Conservation (phyloP, 345 rosid species). For the Bruguiera sexangula region DNA sequence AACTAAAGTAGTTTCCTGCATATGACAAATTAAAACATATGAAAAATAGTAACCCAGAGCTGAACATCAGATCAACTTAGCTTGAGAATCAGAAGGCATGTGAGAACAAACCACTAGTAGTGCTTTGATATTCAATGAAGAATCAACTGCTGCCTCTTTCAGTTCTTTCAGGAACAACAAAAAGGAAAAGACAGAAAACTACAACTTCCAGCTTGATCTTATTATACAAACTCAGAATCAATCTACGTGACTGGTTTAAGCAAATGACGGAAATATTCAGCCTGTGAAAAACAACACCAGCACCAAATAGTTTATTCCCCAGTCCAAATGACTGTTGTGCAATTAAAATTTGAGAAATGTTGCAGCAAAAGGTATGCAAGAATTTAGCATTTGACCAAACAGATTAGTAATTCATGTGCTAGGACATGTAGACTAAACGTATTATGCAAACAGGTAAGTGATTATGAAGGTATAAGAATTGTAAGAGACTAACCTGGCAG, state of each 20-base stretch:
- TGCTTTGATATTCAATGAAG: conserved; percentile 29
- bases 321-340: background rate
- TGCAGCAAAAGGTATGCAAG: background rate
- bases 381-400: background rate
- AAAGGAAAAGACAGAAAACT: conserved; percentile 31
- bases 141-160: conserved; percentile 22
- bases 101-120: conserved; percentile 42
- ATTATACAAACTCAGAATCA: conserved; percentile 20
- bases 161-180: conserved; percentile 32
- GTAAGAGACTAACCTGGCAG: conserved; percentile 69
- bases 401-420: background rate
- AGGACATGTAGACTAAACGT: background rate
- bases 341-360: background rate
- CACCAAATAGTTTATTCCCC: conserved; percentile 1
- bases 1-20: conserved; percentile 35
- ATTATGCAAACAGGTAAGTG: conserved; percentile 5
- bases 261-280: conserved; percentile 85
- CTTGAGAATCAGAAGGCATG: conserved; percentile 6
- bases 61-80: background rate
- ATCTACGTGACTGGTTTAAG: conserved; percentile 88
- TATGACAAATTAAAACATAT: conserved; percentile 1
- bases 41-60: background rate
- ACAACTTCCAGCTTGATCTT: conserved; percentile 41
- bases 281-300: conserved; percentile 51
- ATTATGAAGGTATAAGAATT: background rate